Base-by-base conservation (phyloP, 345 rosid genomes). In the Rhodomyrtus tomentosa region DNA sequence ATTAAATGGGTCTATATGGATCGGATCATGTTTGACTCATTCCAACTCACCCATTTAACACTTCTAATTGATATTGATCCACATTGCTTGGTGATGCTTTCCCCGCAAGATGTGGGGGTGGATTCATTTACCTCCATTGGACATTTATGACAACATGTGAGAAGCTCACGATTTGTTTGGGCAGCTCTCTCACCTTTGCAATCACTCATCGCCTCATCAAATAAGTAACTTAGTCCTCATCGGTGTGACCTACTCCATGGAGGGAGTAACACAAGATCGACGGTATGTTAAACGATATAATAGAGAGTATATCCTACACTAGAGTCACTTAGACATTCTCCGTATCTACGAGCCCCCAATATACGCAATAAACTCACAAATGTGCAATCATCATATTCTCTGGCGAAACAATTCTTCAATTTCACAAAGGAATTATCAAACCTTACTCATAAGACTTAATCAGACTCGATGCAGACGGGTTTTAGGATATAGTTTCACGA, bases 301-400 rank as follows among this genome's bases (percentile, higher is more conserved):
- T 68, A 68, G 6, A 68, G 2, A 32, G 9, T 20, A 3, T 9
- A 9, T 18, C 5, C 2, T 8, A 20, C 13, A 18, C 4, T 68
- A 68, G 0, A 20, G 6, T 8, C 0, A 68, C 21, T 8, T 6
- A 4, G 0, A 2, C 1, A 16, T 2, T 32, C 0, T 62, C 20
- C 7, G 2, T 32, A 20, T 32, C 16, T 16, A 32, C 1, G 4
- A 7, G 15, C 6, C 6, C 13, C 0, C 0, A 9, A 5, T 20
- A 68, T 25, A 9, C 10, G 3, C 40, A 32, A 20, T 68, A 36
- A 62, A 8, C 14, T 68, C 4, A 36, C 24, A 8, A 1, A 18
- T 32, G 6, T 2, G 7, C 1, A 20, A 3, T 36, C 2, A 5
- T 68, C 24, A 68, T 68, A 4, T 36, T 36, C 13, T 68, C 25